Evolutionary conservation across 306 rosid genomes (phyloP), one percentile per base, ranked within the genome.

Genomic region (Ormosia semicastrata): DNA sequence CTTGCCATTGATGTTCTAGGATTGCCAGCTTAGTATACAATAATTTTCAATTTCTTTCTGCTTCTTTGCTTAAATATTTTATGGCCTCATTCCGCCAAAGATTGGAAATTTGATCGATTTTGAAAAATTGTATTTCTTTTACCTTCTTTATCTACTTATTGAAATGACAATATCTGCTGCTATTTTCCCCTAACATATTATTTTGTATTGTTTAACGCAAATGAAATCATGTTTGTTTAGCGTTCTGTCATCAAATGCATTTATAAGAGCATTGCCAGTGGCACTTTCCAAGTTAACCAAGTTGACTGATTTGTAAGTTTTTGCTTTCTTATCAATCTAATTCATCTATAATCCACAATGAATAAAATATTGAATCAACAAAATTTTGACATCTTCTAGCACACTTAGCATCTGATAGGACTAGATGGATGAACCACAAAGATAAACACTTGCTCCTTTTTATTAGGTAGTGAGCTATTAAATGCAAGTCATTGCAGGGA

Each of bases 271-370:
- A 80, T 86, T 95, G 88, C 93, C 98, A 3, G 56, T n/a, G 1
- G 81, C 87, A 39, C 86, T 95, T 33, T 86, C 87, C 79, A 93
- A 93, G 90, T 80, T 93, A 87, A 91, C 78, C 56, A 88, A 95
- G 74, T 89, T 95, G 88, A 84, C 52, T 87, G 99, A 95, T 88
- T 63, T 93, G 99, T 95, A 81, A 87, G 98, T 74, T 82, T 40
- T 76, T 68, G 44, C 66, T 80, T 79, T 75, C 33, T 43, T 47
- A 44, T 56, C 60, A 77, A 44, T 49, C 6, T 49, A 36, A 40
- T 47, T 65, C 52, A 11, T 81, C 73, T 71, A 29, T 15, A 57
- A 43, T 50, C 46, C n/a, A 3, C 57, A 34, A 24, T 49, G n/a
- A 44, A 33, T 72, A 41, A 72, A 76, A 4, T 46, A 1, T 50